Base-by-base conservation (phyloP, 768 basidiomycete genomes). In the Pholiota conissans region DNA sequence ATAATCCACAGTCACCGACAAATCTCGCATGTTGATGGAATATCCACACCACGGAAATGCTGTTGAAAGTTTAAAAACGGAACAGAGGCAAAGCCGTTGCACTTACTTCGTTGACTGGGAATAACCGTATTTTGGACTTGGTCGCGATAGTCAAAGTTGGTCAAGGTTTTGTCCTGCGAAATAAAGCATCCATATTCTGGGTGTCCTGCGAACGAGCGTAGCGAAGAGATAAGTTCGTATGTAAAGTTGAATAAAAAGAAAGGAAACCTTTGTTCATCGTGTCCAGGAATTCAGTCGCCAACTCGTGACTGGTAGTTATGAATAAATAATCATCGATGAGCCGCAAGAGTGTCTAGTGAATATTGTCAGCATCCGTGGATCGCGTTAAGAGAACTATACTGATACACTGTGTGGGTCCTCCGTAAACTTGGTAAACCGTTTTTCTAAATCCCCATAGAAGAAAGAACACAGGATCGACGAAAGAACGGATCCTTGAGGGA, bases 401-500 rank as follows among this genome's bases (percentile, higher is more conserved):
- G 51, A n/a, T 67, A 96, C 95, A 56, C 85, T 88, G 35, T 82
- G 70, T 0, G 76, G 71, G 50, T 87, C 83, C 3, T 80, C 67
- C 2, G 80, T 81, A 60, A 90, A 86, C 35, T 73, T 70, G 27
- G 78, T 74, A 40, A 83, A 78, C 6, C 66, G 74, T 28, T 74
- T 81, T 71, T 98, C 97, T 58, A 99, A 78, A 66, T 96, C 89
- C 5, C 93, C 95, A 63, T 98, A 99, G 69, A 93, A 97, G 72
- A 95, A 91, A 1, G 91, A 90, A 69, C 97, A 99, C 1, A 99
- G 74, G n/a, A 98, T 67, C 0, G 90, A 83, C 6, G 95, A 97
- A n/a, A 98, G 74, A n/a, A 95, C 85, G 2, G 95, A 98, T 20
- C 97, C 97, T 71, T 99, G 97, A 0, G 97, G 96, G 22, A 99